Percentiles rank a stretch among this genome's conserved stretches.
Evolutionary conservation across 768 basidiomycete species (phyloP).

Genomic region (Mycena maculata): DNA sequence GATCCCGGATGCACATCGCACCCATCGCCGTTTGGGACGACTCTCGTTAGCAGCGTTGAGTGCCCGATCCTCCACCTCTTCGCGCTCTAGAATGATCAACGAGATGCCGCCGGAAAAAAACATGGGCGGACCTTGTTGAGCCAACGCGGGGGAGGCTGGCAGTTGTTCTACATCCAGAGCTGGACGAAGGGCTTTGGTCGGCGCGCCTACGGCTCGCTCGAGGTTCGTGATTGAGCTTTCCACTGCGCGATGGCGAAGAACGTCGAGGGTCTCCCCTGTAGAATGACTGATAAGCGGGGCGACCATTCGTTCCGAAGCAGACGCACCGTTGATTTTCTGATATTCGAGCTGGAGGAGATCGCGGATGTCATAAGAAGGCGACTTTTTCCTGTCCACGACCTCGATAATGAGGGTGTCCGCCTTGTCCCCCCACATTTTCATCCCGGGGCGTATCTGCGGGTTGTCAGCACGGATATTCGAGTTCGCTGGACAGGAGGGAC

Average conservation of each 20-base stretch:
- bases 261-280: not conserved
- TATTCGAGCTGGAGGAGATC: slow-evolving; percentile 1
- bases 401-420: slow-evolving; percentile 20
- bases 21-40: not conserved
- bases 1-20: not conserved
- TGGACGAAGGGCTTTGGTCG: not conserved
- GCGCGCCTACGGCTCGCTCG: not conserved
- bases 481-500: not conserved
- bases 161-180: not conserved
- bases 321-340: slow-evolving; percentile 4
- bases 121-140: not conserved
- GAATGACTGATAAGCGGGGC: not conserved
- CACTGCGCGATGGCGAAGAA: not conserved
- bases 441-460: slow-evolving; percentile 13
- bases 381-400: not conserved
- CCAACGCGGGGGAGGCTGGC: not conserved
- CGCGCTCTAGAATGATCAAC: not conserved
- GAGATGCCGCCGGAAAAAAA: no score
- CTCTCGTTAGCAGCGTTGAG: not conserved
- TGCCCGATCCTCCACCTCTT: not conserved
- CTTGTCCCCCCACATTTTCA: slow-evolving; percentile 14
- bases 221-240: not conserved
- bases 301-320: not conserved
- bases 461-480: not conserved
- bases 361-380: not conserved